Conservation (phyloP, 2,329 filamentous ascomycete genomes). For the Calonectria pseudoturangicola region DNA sequence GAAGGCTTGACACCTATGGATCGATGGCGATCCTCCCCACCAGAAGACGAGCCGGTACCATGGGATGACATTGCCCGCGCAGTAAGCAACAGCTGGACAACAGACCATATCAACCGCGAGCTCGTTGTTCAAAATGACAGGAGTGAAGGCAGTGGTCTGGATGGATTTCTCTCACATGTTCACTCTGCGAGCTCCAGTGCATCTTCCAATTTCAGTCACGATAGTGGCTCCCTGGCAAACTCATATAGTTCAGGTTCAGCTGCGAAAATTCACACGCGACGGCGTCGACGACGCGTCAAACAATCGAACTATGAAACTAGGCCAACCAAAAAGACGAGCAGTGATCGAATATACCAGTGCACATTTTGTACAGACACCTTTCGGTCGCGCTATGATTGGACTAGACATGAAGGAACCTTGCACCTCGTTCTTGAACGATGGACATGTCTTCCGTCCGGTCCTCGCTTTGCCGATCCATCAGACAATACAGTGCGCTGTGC, state of each 20-base stretch:
- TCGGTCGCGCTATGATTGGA: not conserved
- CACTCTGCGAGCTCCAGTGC: not conserved
- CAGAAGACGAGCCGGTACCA: not conserved
- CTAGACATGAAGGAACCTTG: not conserved
- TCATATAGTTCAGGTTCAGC: not conserved
- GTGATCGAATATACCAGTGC: not conserved
- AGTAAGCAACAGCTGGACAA: not conserved
- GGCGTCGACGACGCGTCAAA: not conserved
- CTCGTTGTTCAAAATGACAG: not conserved
- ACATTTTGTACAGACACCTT: not conserved
- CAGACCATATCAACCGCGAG: not conserved
- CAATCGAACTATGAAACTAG: not conserved
- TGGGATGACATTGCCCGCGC: not conserved
- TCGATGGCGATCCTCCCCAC: not conserved
- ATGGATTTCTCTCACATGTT: not conserved
- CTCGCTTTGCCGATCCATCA: not conserved
- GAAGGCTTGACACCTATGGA: not conserved
- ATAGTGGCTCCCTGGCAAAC: not conserved
- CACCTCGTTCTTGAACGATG: not conserved
- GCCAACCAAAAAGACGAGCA: not conserved
- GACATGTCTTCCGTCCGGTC: not conserved
- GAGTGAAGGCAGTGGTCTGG: not conserved
- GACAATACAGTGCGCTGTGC: not conserved
- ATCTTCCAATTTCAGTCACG: not conserved
- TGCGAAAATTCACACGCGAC: not conserved